phyloP scores from a whole-genome alignment of 306 rosid species.

The Quercus wislizeni region DNA sequence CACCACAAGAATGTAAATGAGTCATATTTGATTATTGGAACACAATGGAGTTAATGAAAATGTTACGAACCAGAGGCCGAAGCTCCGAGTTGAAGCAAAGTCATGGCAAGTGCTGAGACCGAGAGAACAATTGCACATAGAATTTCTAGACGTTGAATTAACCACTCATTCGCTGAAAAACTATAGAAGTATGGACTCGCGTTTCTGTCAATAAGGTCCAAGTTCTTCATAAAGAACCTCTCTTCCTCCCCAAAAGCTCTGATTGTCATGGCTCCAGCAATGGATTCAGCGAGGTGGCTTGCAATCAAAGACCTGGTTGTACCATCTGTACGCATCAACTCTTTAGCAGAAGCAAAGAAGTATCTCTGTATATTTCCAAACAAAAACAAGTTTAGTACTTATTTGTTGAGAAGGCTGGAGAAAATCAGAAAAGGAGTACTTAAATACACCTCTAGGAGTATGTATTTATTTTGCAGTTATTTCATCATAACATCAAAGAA shows the following conservation, averaged over 20 bases:
- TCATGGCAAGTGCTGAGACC: conserved; percentile 16
- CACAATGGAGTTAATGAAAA: not conserved
- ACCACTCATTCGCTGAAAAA: conserved; percentile 36
- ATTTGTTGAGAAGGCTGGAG: too few species aligned
- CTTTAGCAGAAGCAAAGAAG: conserved; percentile 26
- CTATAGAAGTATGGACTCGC: conserved; percentile 19
- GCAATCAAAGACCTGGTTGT: conserved; percentile 33
- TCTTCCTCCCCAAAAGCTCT: conserved; percentile 31
- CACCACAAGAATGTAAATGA: not conserved
- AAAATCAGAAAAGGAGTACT: too few species aligned
- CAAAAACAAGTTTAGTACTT: not conserved
- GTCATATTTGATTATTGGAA: not conserved
- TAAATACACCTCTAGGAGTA: too few species aligned
- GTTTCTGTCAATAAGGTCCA: conserved; percentile 25
- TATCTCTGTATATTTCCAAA: conserved; percentile 7
- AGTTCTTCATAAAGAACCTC: conserved; percentile 7
- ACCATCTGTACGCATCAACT: conserved; percentile 33
- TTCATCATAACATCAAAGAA: not conserved
- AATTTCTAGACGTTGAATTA: conserved; percentile 24
- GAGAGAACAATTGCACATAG: conserved; percentile 30
- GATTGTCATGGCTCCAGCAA: conserved; percentile 31
- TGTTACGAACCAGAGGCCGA: conserved; percentile 23
- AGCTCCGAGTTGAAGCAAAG: conserved; percentile 12
- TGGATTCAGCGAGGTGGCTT: conserved; percentile 30
- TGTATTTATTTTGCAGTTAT: not conserved